phyloP scores from a whole-genome alignment of 2,329 filamentous ascomycete species.

The Chrysoporthe deuterocubensis region DNA sequence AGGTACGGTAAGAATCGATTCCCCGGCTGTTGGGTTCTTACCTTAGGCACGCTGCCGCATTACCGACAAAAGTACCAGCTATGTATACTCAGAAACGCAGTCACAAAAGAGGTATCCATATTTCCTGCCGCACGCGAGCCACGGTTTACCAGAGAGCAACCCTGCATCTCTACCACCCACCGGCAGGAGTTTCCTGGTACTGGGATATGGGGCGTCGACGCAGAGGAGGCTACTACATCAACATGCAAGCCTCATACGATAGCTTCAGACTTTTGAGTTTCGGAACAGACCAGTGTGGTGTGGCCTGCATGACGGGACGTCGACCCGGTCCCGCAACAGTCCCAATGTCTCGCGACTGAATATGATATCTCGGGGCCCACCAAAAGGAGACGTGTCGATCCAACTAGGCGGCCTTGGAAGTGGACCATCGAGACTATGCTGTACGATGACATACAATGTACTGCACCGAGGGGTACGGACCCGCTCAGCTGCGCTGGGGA shows the following conservation, averaged over 20 bases:
- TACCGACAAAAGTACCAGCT: neutral
- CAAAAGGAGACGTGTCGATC: neutral
- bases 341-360: neutral
- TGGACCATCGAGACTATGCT: neutral
- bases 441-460: neutral
- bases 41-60: neutral
- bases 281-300: neutral
- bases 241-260: neutral
- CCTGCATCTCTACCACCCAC: neutral
- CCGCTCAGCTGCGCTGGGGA: neutral
- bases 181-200: neutral
- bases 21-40: neutral
- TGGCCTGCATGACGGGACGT: constrained; percentile 4
- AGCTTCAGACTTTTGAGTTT: neutral
- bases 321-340: neutral
- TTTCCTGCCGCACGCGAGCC: neutral
- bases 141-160: neutral
- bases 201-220: neutral
- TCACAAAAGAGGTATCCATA: neutral
- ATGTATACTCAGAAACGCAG: neutral
- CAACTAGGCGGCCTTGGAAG: neutral
- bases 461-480: neutral
- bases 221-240: neutral
- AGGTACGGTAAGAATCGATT: neutral
- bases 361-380: neutral